phyloP scores from a whole-genome alignment of 225 moss, liverwort and hornwort species.

The Antitrichia curtipendula region DNA sequence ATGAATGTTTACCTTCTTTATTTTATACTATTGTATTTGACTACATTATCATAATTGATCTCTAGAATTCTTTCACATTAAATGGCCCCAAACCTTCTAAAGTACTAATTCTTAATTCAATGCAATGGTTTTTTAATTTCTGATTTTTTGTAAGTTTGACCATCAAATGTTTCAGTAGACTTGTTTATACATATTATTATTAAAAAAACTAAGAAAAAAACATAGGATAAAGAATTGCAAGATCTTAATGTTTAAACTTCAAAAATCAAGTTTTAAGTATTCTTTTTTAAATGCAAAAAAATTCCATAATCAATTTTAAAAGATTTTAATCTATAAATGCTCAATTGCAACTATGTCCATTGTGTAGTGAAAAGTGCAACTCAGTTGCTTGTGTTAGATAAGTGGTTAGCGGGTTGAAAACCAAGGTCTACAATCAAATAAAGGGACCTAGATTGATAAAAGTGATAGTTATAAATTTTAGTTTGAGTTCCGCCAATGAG shows the following conservation, averaged over 20 bases:
- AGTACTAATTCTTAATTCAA: rapidly evolving
- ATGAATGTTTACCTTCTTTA: neutral
- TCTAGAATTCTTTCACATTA: neutral
- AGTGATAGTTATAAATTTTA: neutral
- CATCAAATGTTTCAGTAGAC: neutral
- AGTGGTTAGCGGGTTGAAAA: neutral
- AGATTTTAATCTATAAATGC: neutral
- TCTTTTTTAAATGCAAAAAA: too few species aligned
- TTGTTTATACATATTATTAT: neutral
- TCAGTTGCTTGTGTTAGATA: neutral
- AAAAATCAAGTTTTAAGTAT: neutral
- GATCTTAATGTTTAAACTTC: neutral
- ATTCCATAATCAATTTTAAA: neutral
- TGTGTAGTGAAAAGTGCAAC: rapidly evolving
- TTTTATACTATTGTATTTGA: neutral
- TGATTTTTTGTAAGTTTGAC: neutral
- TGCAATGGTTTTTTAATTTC: neutral
- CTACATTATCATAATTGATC: neutral
- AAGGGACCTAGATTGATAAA: neutral
- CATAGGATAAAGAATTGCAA: neutral
- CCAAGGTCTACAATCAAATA: neutral
- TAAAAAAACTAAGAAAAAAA: neutral
- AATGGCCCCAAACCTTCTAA: neutral
- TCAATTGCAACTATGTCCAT: rapidly evolving
- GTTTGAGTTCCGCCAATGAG: neutral